Percentiles rank a stretch among this genome's conserved stretches.
Conservation (phyloP, 2,329 filamentous ascomycete genomes). For the Lasiodiplodia gonubiensis region DNA sequence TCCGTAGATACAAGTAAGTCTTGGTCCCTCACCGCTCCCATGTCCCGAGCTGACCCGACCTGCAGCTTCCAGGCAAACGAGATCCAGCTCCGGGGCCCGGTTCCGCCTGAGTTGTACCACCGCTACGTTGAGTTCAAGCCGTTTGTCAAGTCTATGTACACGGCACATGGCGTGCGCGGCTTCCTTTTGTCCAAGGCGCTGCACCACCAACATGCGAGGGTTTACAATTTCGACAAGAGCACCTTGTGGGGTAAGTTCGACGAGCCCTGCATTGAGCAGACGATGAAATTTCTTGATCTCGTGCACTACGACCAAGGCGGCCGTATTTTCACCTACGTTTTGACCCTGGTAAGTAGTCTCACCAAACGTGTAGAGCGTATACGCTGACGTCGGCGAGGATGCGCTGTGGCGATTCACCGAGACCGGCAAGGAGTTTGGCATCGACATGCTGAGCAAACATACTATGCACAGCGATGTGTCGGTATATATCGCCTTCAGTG, state of each 20-base stretch:
- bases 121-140: conserved; percentile 92
- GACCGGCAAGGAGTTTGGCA: conserved; percentile 92
- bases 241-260: conserved; percentile 75
- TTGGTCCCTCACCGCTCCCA: background rate
- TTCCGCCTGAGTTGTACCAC: conserved; percentile 82
- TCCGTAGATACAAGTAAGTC: conserved; percentile 77
- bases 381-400: conserved; percentile 53
- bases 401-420: conserved; percentile 89
- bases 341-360: conserved; percentile 63
- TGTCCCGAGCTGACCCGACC: conserved; percentile 22
- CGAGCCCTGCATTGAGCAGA: conserved; percentile 71
- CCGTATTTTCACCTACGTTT: conserved; percentile 87
- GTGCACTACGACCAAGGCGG: conserved; percentile 85
- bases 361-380: background rate
- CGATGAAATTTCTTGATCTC: conserved; percentile 82
- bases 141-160: conserved; percentile 89
- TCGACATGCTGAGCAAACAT: conserved; percentile 92
- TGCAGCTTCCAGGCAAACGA: conserved; percentile 89
- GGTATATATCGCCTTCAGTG: conserved; percentile 88
- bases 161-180: conserved; percentile 75
- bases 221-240: conserved; percentile 84
- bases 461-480: conserved; percentile 96
- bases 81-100: conserved; percentile 83
- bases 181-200: conserved; percentile 81
- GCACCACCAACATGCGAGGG: conserved; percentile 84